A percentile compares a stretch with the other conserved stretches of the same genome.
phyloP scores from a whole-genome alignment of 768 basidiomycete genomes.

The Russula olivacea region DNA sequence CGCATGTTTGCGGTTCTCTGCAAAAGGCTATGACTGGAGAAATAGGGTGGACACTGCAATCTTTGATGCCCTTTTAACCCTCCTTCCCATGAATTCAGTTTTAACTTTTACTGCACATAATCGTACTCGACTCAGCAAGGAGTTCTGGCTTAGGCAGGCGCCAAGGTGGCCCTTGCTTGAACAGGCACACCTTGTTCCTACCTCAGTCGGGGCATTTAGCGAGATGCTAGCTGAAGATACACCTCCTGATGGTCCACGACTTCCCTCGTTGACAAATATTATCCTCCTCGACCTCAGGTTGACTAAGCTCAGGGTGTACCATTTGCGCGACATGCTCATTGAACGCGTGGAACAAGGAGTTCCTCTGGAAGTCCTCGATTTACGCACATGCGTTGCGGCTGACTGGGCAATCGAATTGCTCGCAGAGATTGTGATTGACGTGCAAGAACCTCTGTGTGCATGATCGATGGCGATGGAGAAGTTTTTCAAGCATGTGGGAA shows the following conservation, averaged over 20 bases:
- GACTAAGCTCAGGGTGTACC: too few relatives aligned
- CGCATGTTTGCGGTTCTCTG: neutral
- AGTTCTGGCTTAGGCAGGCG: neutral
- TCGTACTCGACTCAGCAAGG: neutral
- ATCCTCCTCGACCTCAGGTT: neutral
- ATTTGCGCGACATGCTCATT: neutral
- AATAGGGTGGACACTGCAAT: neutral
- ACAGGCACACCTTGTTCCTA: neutral
- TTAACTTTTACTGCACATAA: neutral
- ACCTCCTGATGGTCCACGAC: neutral
- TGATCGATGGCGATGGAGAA: too few relatives aligned
- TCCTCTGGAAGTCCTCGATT: neutral
- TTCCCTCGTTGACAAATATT: neutral
- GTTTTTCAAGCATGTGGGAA: too few relatives aligned
- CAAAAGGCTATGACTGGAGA: neutral
- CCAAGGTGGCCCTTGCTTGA: neutral
- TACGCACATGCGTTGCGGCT: neutral
- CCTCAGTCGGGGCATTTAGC: neutral
- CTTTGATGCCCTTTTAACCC: neutral
- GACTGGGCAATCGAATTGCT: slow-evolving; percentile 27
- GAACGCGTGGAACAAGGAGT: neutral
- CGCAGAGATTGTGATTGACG: neutral
- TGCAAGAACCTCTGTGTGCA: neutral
- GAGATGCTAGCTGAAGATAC: neutral
- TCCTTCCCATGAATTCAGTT: neutral